Conservation (phyloP, 2,329 filamentous ascomycete species). For the Metarhizium humberi region DNA sequence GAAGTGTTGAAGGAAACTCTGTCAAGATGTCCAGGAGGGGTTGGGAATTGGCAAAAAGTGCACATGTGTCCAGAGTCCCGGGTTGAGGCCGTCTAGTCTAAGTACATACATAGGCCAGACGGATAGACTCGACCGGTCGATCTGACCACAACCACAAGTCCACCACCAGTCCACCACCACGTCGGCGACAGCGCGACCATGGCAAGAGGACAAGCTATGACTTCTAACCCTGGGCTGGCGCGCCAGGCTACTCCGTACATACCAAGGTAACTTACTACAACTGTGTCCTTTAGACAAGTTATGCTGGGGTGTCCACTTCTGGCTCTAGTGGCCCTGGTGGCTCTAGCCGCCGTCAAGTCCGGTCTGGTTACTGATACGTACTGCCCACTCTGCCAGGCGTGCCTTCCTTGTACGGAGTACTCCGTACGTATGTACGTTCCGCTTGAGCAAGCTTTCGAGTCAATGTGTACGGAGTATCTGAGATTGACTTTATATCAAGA, state of each 20-base stretch:
- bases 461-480: no score
- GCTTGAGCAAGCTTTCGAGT: no score
- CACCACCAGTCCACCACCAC: no score
- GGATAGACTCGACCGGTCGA: no score
- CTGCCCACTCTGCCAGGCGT: background rate
- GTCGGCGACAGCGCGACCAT: no score
- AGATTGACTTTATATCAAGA: no score
- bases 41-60: background rate
- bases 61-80: background rate
- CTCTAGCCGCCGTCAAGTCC: no score
- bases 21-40: background rate
- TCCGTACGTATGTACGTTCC: no score
- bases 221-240: background rate
- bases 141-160: no score
- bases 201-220: background rate
- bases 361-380: background rate
- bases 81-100: background rate
- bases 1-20: background rate
- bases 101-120: no score
- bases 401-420: no score
- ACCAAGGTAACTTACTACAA: conserved; percentile 13
- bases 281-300: conserved; percentile 25
- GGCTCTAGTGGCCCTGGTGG: background rate
- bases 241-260: background rate
- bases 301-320: background rate